Evolutionary conservation across 2,329 filamentous ascomycete species (phyloP).

Genomic region (Pyrenophora tritici-repentis): DNA sequence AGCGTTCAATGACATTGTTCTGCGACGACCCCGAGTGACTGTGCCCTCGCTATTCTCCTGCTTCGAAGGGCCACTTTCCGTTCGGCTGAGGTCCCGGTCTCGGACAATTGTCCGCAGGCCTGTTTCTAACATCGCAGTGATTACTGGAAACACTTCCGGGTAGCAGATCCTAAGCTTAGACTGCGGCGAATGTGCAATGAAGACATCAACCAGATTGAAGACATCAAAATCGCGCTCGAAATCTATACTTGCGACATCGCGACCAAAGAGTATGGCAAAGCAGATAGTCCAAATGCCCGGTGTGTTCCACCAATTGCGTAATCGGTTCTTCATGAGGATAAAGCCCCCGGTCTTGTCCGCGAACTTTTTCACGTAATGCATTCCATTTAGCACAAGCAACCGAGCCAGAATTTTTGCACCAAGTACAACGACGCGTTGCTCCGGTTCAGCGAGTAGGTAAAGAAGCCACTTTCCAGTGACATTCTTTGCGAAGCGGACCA

Average conservation of each 20-base stretch:
- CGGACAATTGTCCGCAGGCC: conserved; percentile 65
- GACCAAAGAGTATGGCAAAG: conserved; percentile 85
- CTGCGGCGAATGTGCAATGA: conserved; percentile 54
- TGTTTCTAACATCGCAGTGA: conserved; percentile 85
- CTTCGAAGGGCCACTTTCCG: conserved; percentile 23
- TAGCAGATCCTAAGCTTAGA: conserved; percentile 68
- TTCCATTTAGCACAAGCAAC: conserved; percentile 80
- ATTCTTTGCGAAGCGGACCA: conserved; percentile 88
- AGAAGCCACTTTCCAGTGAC: conserved; percentile 98
- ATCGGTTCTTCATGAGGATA: conserved; percentile 76
- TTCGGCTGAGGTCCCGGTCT: conserved; percentile 35
- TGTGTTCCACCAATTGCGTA: conserved; percentile 88
- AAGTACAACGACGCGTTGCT: conserved; percentile 79
- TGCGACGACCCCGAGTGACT: conserved; percentile 53
- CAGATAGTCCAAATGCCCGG: conserved; percentile 84
- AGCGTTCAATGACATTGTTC: conserved; percentile 70
- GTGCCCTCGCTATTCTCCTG: conserved; percentile 24
- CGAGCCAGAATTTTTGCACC: conserved; percentile 83
- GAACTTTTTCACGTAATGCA: conserved; percentile 83
- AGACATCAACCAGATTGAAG: conserved; percentile 73
- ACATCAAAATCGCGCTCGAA: conserved; percentile 75
- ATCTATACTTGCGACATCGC: conserved; percentile 76
- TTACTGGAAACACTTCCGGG: conserved; percentile 77
- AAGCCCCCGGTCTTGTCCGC: conserved; percentile 86
- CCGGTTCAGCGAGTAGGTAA: conserved; percentile 85